Base-by-base conservation (phyloP, 805 yeast genomes). In the Kuraishia capsulata region DNA sequence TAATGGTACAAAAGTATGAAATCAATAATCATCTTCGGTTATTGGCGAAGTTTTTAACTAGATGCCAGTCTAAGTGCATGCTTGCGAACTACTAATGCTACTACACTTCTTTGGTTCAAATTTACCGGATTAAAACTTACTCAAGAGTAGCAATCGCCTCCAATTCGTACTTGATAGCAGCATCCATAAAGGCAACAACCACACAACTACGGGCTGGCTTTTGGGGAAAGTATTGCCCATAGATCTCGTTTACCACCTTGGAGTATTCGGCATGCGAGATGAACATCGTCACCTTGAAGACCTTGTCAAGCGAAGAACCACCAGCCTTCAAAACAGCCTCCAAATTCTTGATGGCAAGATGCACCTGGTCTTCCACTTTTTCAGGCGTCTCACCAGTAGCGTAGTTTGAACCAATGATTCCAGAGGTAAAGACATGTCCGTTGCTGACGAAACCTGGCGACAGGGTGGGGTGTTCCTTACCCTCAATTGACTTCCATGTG, bases 151-250 rank as follows among this genome's bases (percentile, higher is more conserved):
- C 76, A 45, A 68, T 50, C 35, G 64, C 62, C 45, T 73, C 78
- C 37, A 72, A 50, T 48, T 73, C 78, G 37, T 71, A 71, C 47
- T 70, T 67, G 35, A 71, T 49, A 10, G 57, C 49, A 4, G 69
- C 61, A 51, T 71, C 69, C 57, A 71, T 71, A 53, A 69, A 69
- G 6, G 61, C 64, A 24, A 63, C 73, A 37, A 68, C 57, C 20
- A 69, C 56, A 46, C 71, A 65, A 39, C 64, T 56, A 54, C 74
- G 59, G 3, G 73, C 71, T 13, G 76, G 76, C 40, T 57, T 56
- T 30, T 56, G 58, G 2, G 64, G 61, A 54, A 69, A 69, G 46
- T 60, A 56, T 39, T 61, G 53, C 17, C 55, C 61, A 47, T 68
- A 70, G 20, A 69, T 54, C 34, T 60, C 47, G 54, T 69, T 69